Conservation (phyloP, 2,329 filamentous ascomycete genomes). For the Cladophialophora yegresii region DNA sequence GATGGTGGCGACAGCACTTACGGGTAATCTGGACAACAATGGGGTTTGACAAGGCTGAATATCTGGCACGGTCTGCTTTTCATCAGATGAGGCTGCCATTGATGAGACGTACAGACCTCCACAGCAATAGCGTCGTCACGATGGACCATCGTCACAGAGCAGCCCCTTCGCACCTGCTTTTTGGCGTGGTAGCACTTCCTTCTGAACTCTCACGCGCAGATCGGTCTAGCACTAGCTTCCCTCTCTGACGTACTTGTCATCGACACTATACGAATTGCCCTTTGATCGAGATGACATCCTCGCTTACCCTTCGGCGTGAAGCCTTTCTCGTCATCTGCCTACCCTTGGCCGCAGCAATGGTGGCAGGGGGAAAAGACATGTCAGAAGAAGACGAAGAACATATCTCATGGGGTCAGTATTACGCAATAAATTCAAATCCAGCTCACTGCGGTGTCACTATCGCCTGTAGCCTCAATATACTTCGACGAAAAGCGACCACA, state of each 20-base stretch:
- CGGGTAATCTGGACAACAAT: neutral
- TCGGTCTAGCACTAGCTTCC: neutral
- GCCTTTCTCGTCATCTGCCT: neutral
- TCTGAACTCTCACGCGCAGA: neutral
- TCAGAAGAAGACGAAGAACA: neutral
- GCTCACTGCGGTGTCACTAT: neutral
- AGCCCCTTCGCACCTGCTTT: neutral
- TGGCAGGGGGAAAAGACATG: neutral
- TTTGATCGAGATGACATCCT: neutral
- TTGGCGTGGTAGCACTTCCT: neutral
- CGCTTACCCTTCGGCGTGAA: neutral
- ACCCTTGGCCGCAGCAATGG: neutral
- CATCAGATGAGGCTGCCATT: neutral
- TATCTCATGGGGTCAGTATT: too few relatives aligned
- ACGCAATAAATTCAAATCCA: too few relatives aligned
- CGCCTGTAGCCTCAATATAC: neutral
- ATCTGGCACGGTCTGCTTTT: constrained; percentile 4
- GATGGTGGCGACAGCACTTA: neutral
- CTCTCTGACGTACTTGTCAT: neutral
- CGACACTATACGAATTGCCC: neutral
- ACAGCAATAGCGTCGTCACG: too few relatives aligned
- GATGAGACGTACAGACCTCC: neutral
- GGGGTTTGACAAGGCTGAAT: constrained; percentile 6
- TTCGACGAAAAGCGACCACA: too few relatives aligned
- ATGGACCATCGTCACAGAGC: neutral